Evolutionary conservation across 1,284 basidiomycete species (phyloP).

Genomic region (Phlebopus sp.): DNA sequence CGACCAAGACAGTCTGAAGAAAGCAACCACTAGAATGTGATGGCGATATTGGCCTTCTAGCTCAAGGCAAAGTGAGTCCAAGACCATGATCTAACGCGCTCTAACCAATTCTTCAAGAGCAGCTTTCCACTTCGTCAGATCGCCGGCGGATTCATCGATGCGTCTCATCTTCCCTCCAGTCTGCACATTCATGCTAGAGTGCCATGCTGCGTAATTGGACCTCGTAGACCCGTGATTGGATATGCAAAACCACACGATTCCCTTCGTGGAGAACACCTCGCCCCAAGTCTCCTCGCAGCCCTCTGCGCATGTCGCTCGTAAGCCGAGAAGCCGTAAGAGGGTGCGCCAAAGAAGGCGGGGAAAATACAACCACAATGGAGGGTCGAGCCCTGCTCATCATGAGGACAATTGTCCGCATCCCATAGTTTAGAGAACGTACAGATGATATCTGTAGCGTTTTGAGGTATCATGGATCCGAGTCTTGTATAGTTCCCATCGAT

Average conservation of each 20-base stretch:
- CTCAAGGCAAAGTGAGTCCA: neutral
- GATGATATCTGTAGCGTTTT: constrained; percentile 54
- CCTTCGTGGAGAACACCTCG: constrained; percentile 47
- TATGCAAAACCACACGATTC: constrained; percentile 60
- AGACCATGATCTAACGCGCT: constrained; percentile 12
- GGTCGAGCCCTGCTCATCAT: constrained; percentile 55
- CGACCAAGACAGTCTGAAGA: no score
- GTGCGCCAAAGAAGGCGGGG: constrained; percentile 54
- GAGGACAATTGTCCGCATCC: constrained; percentile 3
- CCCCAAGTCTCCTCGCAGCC: constrained; percentile 49
- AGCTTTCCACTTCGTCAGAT: constrained; percentile 25
- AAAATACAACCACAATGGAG: constrained; percentile 56
- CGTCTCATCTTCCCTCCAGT: constrained; percentile 41
- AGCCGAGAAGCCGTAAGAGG: constrained; percentile 44
- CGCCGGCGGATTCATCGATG: constrained; percentile 42
- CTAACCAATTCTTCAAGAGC: constrained; percentile 14
- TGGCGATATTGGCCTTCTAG: no score
- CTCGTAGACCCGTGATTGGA: constrained; percentile 36
- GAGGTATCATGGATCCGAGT: constrained; percentile 33
- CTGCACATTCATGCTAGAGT: constrained; percentile 26
- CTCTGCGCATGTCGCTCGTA: constrained; percentile 42
- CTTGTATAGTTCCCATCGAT: constrained; percentile 45
- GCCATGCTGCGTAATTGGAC: constrained; percentile 26
- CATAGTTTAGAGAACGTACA: constrained; percentile 39
- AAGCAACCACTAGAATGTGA: no score